Conservation (phyloP, 2,329 filamentous ascomycete species). For the Ophiocordyceps robertsii region DNA sequence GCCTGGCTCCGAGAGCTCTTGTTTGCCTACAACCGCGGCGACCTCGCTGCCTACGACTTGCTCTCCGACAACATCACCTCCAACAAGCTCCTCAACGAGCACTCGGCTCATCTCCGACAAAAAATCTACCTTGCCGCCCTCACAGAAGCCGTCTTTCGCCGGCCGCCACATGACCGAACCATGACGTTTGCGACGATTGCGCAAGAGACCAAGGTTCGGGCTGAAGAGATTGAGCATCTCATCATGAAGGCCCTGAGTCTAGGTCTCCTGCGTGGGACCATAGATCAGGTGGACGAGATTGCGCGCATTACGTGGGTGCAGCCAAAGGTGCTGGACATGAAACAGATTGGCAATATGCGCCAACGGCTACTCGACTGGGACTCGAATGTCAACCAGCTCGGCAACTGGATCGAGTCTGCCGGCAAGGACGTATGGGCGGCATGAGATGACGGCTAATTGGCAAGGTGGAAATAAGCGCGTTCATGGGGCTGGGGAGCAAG, state of each 20-base stretch:
- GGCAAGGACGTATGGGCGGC: slow-evolving; percentile 95
- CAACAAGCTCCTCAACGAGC: slow-evolving; percentile 65
- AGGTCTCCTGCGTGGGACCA: slow-evolving; percentile 77
- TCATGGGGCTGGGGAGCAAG: too few relatives aligned
- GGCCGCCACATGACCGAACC: slow-evolving; percentile 86
- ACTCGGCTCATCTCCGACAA: slow-evolving; percentile 77
- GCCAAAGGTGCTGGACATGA: slow-evolving; percentile 92
- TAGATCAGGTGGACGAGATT: slow-evolving; percentile 90
- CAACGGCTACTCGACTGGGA: slow-evolving; percentile 86
- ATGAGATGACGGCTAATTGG: slow-evolving; percentile 22
- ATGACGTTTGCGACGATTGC: slow-evolving; percentile 87
- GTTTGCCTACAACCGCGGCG: slow-evolving; percentile 93
- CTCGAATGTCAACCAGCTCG: slow-evolving; percentile 85
- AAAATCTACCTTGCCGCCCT: slow-evolving; percentile 96
- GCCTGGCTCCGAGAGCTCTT: slow-evolving; percentile 91
- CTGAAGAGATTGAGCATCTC: slow-evolving; percentile 89
- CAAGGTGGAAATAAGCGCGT: too few relatives aligned
- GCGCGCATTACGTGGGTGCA: slow-evolving; percentile 98
- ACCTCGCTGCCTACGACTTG: slow-evolving; percentile 74
- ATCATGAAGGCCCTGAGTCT: slow-evolving; percentile 98
- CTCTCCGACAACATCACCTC: slow-evolving; percentile 70
- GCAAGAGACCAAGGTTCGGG: slow-evolving; percentile 80
- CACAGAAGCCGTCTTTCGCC: slow-evolving; percentile 91
- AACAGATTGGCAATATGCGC: slow-evolving; percentile 89
- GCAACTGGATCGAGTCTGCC: slow-evolving; percentile 90